Percentiles rank a stretch among this genome's conserved stretches.
Evolutionary conservation across 2,329 filamentous ascomycete genomes (phyloP).

Genomic region (Trichophyton schoenleinii): DNA sequence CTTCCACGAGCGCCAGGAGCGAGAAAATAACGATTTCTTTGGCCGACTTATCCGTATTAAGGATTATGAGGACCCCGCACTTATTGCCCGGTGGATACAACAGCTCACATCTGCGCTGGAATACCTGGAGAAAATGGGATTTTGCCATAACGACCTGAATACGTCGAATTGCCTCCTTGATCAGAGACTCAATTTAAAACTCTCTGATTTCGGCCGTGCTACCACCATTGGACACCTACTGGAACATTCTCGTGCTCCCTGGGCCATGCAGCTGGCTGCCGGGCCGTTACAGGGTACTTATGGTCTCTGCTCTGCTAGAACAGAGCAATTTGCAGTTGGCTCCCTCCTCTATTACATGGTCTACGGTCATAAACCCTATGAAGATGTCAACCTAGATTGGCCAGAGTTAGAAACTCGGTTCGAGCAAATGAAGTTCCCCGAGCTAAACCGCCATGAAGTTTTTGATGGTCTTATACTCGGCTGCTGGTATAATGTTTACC

Average conservation of each 20-base stretch:
- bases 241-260: slow-evolving; percentile 1
- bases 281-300: slow-evolving; percentile 15
- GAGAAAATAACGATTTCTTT: slow-evolving; percentile 3
- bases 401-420: slow-evolving; percentile 11
- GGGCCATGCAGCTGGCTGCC: background rate
- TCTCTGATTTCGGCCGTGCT: slow-evolving; percentile 13
- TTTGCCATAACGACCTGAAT: slow-evolving; percentile 12
- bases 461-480: slow-evolving; percentile 14
- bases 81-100: slow-evolving; percentile 15
- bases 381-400: background rate
- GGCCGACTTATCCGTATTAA: slow-evolving; percentile 12
- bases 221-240: slow-evolving; percentile 14
- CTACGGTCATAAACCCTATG: slow-evolving; percentile 14
- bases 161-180: slow-evolving; percentile 13
- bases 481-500: slow-evolving; percentile 17
- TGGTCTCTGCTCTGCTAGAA: slow-evolving; percentile 15
- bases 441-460: slow-evolving; percentile 13
- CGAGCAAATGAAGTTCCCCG: slow-evolving; percentile 13
- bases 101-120: slow-evolving; percentile 14
- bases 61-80: slow-evolving; percentile 13
- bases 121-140: slow-evolving; percentile 15
- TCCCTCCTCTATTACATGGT: slow-evolving; percentile 16
- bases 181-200: slow-evolving; percentile 10
- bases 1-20: slow-evolving; percentile 9
- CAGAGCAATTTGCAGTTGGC: slow-evolving; percentile 15